These are phyloP conservation scores for Cryphonectria carpinicola DNA, from an alignment of 2,329 filamentous ascomycete genomes.

Conservation along the genomic window DNA sequence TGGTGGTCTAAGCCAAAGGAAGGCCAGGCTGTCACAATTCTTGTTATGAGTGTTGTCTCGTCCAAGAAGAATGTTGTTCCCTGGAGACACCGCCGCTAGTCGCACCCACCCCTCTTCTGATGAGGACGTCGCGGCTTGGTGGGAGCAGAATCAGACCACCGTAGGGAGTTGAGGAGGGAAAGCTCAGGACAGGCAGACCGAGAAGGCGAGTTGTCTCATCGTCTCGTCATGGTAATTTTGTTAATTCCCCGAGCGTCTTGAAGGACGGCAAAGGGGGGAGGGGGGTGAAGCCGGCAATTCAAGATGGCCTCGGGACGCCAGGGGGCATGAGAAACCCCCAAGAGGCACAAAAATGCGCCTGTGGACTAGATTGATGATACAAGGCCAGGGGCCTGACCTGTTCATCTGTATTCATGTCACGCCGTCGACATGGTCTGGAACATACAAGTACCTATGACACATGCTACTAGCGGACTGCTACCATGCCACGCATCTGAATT, in stretches of 20 bases:
- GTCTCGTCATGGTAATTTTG: not conserved
- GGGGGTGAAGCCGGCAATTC: not conserved
- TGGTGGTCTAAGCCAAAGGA: not conserved
- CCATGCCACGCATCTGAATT: not conserved
- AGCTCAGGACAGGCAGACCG: not conserved
- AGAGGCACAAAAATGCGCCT: not conserved
- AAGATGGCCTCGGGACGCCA: not conserved
- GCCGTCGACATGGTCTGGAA: conserved; percentile 9
- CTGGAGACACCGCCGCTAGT: not conserved
- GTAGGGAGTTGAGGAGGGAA: not conserved
- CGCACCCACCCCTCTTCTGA: not conserved
- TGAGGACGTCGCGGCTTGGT: not conserved
- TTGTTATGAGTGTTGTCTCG: not conserved
- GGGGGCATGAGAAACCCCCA: not conserved
- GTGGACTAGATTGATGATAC: not conserved
- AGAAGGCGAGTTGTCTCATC: not conserved
- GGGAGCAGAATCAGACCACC: not conserved
- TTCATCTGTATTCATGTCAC: conserved; percentile 9
- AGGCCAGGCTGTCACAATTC: not conserved
- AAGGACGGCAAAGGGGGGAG: not conserved
- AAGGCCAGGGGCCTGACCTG: not conserved
- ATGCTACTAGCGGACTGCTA: not conserved
- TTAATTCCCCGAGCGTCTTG: not conserved
- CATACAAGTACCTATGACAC: conserved; percentile 1
- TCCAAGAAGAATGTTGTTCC: not conserved